These are phyloP conservation scores for Paraconiothyrium brasiliense DNA, from an alignment of 2,329 filamentous ascomycete genomes.

Conservation along the genomic window DNA sequence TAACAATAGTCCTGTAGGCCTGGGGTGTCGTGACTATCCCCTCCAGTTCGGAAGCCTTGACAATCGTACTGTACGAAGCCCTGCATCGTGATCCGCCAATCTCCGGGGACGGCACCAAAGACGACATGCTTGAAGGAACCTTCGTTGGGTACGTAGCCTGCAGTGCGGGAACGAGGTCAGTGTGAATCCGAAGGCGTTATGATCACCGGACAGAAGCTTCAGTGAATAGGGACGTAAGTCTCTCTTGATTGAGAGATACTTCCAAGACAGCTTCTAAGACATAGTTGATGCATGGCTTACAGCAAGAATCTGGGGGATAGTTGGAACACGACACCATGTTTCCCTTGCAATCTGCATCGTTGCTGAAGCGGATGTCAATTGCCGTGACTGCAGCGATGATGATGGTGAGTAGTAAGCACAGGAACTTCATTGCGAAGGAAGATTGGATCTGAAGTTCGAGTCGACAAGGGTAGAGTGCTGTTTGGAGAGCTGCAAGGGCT, in stretches of 20 bases:
- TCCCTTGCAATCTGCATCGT: background rate
- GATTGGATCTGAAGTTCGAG: background rate
- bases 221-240: too few species aligned
- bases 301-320: background rate
- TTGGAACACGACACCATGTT: background rate
- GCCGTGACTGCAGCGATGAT: background rate
- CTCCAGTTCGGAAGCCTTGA: background rate
- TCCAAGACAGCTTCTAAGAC: background rate
- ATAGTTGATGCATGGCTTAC: background rate
- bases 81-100: background rate
- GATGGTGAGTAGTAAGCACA: background rate
- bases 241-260: too few species aligned
- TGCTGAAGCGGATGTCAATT: background rate
- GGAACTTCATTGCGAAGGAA: background rate
- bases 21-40: background rate
- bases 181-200: background rate
- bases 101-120: background rate
- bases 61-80: background rate
- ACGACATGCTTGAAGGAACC: background rate
- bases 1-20: background rate
- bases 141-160: background rate
- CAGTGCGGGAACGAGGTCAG: background rate
- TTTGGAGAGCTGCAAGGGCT: too few species aligned
- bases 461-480: too few species aligned
- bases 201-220: background rate